Percentiles rank a stretch among this genome's conserved stretches.
These are phyloP conservation scores for Suillus alpinus DNA, from an alignment of 768 basidiomycete species.

Conservation along the genomic window DNA sequence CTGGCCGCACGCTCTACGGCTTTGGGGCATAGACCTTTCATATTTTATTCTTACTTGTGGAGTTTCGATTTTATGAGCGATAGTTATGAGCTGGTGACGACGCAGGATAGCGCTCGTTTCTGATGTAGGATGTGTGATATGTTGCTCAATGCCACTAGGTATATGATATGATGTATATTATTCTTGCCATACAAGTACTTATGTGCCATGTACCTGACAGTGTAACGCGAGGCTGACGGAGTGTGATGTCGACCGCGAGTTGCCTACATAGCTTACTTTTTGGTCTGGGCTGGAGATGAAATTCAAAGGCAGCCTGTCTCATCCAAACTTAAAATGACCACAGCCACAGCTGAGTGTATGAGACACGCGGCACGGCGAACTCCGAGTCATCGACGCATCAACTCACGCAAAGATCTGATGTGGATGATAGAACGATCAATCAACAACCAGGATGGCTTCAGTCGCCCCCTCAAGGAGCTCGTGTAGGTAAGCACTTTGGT, in stretches of 20 bases:
- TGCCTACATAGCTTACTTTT: neutral
- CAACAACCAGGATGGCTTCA: too few relatives aligned
- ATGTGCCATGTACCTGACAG: neutral
- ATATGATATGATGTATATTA: constrained; percentile 2
- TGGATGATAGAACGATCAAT: too few relatives aligned
- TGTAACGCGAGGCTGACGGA: neutral
- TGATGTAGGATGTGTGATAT: neutral
- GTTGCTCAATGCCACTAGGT: neutral
- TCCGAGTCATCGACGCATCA: too few relatives aligned
- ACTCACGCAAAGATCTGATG: too few relatives aligned
- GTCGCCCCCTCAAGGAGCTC: too few relatives aligned
- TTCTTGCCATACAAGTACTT: neutral
- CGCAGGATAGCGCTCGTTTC: neutral
- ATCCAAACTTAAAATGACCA: too few relatives aligned
- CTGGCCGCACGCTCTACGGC: constrained; percentile 77
- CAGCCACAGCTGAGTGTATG: too few relatives aligned
- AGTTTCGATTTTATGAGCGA: neutral
- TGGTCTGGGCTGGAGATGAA: neutral
- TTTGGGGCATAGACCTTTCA: constrained; percentile 59
- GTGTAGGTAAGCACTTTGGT: too few relatives aligned
- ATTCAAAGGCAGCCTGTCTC: too few relatives aligned
- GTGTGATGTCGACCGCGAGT: neutral
- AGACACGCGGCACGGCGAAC: too few relatives aligned
- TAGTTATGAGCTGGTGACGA: neutral
- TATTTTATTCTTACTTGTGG: neutral